Evolutionary conservation across 257 asterid genomes (phyloP).

Genomic region (Solanum chmielewskii): DNA sequence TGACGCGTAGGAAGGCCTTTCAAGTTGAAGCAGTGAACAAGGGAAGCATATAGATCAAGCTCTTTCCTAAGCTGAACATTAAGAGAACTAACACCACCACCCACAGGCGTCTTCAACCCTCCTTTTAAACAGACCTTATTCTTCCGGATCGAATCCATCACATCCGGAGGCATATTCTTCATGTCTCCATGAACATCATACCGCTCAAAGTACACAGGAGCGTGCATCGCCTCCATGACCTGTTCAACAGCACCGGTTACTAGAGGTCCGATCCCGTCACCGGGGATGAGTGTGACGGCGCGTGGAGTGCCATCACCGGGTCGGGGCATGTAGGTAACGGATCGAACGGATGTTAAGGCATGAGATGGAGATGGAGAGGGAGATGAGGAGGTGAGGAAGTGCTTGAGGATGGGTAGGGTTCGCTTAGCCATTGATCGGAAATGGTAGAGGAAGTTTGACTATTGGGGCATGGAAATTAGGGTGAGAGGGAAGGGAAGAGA

Average conservation of each 20-base stretch:
- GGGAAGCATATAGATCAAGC: constrained; percentile 89
- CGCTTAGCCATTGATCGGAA: constrained; percentile 21
- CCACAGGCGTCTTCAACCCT: constrained; percentile 83
- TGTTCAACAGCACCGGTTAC: constrained; percentile 96
- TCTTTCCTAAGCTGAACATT: constrained; percentile 80
- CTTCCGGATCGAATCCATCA: constrained; percentile 67
- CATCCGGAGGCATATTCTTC: constrained; percentile 63
- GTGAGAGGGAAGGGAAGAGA: not conserved
- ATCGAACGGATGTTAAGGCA: constrained; percentile 29
- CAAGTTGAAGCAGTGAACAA: constrained; percentile 83
- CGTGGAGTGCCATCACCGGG: constrained; percentile 64
- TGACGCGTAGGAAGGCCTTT: constrained; percentile 80
- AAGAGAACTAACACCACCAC: constrained; percentile 92
- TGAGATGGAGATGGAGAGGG: constrained; percentile 4
- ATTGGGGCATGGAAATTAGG: not conserved
- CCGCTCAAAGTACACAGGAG: constrained; percentile 82
- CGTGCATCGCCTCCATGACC: constrained; percentile 97
- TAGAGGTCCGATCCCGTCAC: constrained; percentile 93
- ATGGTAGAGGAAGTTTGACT: not conserved
- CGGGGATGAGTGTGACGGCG: constrained; percentile 66
- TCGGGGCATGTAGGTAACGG: constrained; percentile 93
- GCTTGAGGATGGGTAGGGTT: constrained; percentile 37
- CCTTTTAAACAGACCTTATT: constrained; percentile 93
- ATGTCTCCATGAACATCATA: constrained; percentile 77
- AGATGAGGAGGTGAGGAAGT: not conserved